Base-by-base conservation (phyloP, 352 stramenopile species). In the Peronospora destructor region DNA sequence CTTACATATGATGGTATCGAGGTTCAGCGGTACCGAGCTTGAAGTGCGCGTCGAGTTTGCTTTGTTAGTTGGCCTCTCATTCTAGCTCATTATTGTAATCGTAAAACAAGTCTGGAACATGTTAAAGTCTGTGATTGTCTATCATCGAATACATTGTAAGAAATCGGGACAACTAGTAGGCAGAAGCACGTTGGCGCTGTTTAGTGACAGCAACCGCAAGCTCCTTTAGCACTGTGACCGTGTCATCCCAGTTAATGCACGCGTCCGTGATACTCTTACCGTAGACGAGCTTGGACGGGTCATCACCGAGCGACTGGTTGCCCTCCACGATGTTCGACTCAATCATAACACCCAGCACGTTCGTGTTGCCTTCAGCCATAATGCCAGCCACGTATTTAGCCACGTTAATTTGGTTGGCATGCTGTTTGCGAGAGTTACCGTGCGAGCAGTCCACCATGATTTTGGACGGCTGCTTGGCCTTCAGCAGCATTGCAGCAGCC, bases 371-470 rank as follows among this genome's bases (percentile, higher is more conserved):
- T 14, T 64, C 64, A 1, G 72, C 71, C 14, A 94, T 64, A 26
- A 90, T 59, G 11, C 71, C 59, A 3, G 74, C 72, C 13, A 94
- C 25, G 64, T 91, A 85, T 36, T 54, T 67, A 13, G 76, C 61
- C 25, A 94, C 84, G 50, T 87, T 85, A 36, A 79, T 60, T 57
- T 94, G 84, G 67, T 94, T 94, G 23, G 66, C 52, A 64, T 91
- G 83, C 39, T 82, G 49, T 63, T 93, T 93, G 55, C 77, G 70
- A 37, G 77, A 90, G 71, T 94, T 94, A 51, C 84, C 84, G 64
- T 94, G 84, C 40, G 77, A 91, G 71, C 84, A 92, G 66, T 94
- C 84, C 38, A 94, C 64, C 84, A 94, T 91, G 68, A 94, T 70
- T 57, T 87, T 87, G 29, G 60, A 64, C 8, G 71, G 61, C 45